Evolutionary conservation across 163 green algal genomes (phyloP).

Genomic region (Chlorella variabilis): DNA sequence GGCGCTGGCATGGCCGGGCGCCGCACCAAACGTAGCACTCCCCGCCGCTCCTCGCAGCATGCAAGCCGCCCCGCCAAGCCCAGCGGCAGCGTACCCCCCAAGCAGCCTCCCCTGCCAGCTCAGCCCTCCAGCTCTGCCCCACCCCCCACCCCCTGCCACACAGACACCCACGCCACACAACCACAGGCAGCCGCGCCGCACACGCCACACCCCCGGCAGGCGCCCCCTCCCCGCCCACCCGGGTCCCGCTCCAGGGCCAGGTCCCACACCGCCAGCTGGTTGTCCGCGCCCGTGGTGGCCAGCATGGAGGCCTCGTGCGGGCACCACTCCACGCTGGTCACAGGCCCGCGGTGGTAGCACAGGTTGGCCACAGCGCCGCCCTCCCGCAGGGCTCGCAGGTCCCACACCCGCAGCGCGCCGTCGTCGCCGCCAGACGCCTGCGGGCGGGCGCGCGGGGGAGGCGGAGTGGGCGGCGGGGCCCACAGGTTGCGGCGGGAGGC

Average conservation of each 20-base stretch:
- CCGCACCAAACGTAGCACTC: too few relatives aligned
- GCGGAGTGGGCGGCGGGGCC: neutral
- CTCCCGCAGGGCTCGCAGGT: slow-evolving; percentile 84
- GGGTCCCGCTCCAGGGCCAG: slow-evolving; percentile 93
- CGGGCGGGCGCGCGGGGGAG: neutral
- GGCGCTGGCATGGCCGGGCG: too few relatives aligned
- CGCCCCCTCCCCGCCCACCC: neutral
- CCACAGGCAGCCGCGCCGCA: too few relatives aligned
- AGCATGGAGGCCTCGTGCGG: slow-evolving; percentile 94
- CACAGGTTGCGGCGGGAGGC: too few relatives aligned
- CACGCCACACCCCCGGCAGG: too few relatives aligned
- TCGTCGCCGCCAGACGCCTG: slow-evolving; percentile 90
- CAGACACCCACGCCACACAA: neutral
- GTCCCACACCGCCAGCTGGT: slow-evolving; percentile 92
- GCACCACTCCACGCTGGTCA: slow-evolving; percentile 96
- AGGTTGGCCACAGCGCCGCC: slow-evolving; percentile 84
- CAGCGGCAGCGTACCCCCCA: too few relatives aligned
- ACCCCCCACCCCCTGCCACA: neutral
- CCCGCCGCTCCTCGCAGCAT: too few relatives aligned
- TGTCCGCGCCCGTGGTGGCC: slow-evolving; percentile 73
- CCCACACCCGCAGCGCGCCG: slow-evolving; percentile 91
- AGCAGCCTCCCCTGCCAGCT: too few relatives aligned
- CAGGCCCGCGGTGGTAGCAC: slow-evolving; percentile 82
- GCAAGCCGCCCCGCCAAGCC: too few relatives aligned
- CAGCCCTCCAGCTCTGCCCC: too few relatives aligned